Evolutionary conservation across 1,284 basidiomycete genomes (phyloP), one percentile per base, ranked within the genome.

Genomic region (Cutaneotrichosporon arboriforme): DNA sequence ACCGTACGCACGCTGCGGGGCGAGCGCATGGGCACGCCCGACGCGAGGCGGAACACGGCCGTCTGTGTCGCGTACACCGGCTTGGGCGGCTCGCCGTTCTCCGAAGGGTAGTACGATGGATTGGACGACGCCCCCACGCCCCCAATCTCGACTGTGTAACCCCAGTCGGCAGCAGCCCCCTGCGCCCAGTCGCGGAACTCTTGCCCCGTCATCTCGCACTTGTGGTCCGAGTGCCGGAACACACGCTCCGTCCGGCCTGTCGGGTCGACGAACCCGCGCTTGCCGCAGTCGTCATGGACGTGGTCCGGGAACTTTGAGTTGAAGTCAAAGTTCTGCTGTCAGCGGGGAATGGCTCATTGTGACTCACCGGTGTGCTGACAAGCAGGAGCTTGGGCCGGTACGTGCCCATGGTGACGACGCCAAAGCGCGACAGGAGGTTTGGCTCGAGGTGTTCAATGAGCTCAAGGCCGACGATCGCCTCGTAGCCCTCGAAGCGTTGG

Each of bases 361-460:
- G 14, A 64, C 69, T 63, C 45, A 73, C 73, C 9, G 92, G 92
- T 0, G 93, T 97, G 0, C 91, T 94, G 60, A 97, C 73, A 36
- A 97, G 80, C 38, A 94, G 77, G 46, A 87, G 66, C 35, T 81
- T 80, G 1, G 93, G 92, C 49, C 84, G 82, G 67, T 96, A 97
- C 15, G 83, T 79, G 0, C 90, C 90, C 36, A 97, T 81, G 8
- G 94, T 77, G 50, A 86, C 77, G 12, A 88, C 87, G 4, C 86
- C 84, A 64, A 93, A 90, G n/a, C 81, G 78, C 7, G 80, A 77
- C n/a, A 96, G 79, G 10, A 87, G 75, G 14, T 81, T 70, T 2
- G 84, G 81, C 12, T 83, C 79, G 52, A 97, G 78, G 67, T 97
- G 93, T 72, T 97, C 93, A 65, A 97, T 87, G 84, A 96, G 86